A percentile compares a stretch with the other conserved stretches of the same genome.
Evolutionary conservation across 1,284 basidiomycete species (phyloP).

Genomic region (Apiotrichum montevideense): DNA sequence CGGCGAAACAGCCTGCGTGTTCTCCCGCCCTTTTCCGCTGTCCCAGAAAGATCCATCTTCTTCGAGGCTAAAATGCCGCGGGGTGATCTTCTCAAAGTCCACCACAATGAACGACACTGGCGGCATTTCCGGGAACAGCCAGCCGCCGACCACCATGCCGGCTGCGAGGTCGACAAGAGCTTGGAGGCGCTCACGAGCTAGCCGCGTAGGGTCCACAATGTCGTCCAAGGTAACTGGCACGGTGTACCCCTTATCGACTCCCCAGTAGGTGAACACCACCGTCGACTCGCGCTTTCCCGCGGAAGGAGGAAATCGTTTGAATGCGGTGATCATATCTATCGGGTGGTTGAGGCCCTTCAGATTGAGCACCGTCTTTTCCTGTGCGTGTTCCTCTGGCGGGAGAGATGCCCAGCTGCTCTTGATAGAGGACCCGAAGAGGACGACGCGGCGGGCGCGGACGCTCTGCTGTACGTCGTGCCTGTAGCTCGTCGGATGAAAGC

Average conservation of each 20-base stretch:
- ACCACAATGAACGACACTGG: background rate
- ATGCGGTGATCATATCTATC: background rate
- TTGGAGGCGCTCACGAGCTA: background rate
- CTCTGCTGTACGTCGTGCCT: background rate
- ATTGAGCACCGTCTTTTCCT: background rate
- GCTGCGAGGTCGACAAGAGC: background rate
- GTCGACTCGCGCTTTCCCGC: background rate
- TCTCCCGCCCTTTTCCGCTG: no score
- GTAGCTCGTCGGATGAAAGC: background rate
- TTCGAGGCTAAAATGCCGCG: background rate
- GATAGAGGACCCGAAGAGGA: background rate
- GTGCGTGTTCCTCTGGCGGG: background rate
- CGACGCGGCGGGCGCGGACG: background rate
- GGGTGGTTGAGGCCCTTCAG: background rate
- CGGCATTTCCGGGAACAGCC: conserved; percentile 1
- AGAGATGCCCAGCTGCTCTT: background rate
- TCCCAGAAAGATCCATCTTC: no score
- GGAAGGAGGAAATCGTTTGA: background rate
- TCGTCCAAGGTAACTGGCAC: background rate
- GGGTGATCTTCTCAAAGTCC: background rate
- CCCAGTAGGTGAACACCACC: background rate
- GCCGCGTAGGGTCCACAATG: background rate
- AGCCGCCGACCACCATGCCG: background rate
- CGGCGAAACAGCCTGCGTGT: no score
- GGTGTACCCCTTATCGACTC: background rate